Base-by-base conservation (phyloP, 305 asterid species). In the Fraxinus sp. region DNA sequence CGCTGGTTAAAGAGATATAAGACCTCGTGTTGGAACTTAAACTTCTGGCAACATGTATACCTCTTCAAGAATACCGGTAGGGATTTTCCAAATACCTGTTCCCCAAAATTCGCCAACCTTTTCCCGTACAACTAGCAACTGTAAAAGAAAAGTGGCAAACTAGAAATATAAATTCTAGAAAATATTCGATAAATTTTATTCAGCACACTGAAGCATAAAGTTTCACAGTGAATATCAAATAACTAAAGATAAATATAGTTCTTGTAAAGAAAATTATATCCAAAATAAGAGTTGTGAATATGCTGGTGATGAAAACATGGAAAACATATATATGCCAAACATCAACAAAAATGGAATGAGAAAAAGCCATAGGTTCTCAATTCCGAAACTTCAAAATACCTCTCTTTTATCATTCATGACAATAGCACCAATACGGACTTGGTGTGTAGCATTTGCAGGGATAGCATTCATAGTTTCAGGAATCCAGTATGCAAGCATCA, bases 71-170 rank as follows among this genome's bases (percentile, higher is more conserved):
- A 90, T 83, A 80, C 98, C 98, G 20, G 97, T 94, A 36, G 98
- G 98, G 83, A 94, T 90, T 86, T 94, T 94, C 98, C 98, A 94
- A 7, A 91, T 82, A 14, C 96, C 95, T 1, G 85, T 89, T 85
- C 93, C 96, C 62, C 81, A 79, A 30, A 82, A 84, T 46, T 80
- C 79, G 75, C 98, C 98, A 20, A 82, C 68, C 86, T 94, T 92
- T 85, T 94, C 97, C 88, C 75, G 92, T 37, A 94, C 97, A 71
- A 91, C 98, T 70, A 94, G 97, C 93, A 94, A 84, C 98, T 94
- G 75, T 39, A 46, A 77, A 79, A 83, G 83, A 86, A 3, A 30
- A 28, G 37, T 28, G 16, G 39, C 39, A 26, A 64, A 26, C 16
- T 68, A 1, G 36, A 66, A 66, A 26, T 22, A 64, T 0, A 64